Evolutionary conservation across 148 eudicot species (phyloP).

Genomic region (Fagopyrum esculentum): DNA sequence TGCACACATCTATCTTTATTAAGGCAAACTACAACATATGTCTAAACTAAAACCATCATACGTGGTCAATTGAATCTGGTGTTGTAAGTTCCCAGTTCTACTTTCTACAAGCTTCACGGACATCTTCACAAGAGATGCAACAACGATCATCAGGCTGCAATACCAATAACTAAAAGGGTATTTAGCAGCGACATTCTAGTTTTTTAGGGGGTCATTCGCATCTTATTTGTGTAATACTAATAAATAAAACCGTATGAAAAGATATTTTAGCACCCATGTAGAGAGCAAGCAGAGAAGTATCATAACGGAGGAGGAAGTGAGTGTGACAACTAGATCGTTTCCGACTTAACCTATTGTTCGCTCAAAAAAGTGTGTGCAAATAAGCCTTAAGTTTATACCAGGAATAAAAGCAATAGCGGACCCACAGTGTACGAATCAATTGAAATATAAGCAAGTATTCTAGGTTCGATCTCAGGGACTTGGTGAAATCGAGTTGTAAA

Average conservation of each 20-base stretch:
- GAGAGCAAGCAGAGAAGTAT: too few species aligned
- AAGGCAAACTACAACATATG: conserved; percentile 3
- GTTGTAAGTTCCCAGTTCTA: conserved; percentile 88
- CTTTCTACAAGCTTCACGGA: conserved; percentile 92
- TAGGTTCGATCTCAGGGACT: too few species aligned
- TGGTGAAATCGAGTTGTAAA: too few species aligned
- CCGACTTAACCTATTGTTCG: too few species aligned
- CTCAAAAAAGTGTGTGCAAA: too few species aligned
- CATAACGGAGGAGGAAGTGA: too few species aligned
- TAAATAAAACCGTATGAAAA: not conserved
- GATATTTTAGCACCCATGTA: not conserved
- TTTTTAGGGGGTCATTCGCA: not conserved
- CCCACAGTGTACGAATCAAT: too few species aligned
- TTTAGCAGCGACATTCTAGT: not conserved
- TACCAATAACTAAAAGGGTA: not conserved
- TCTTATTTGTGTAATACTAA: not conserved
- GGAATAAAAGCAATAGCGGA: too few species aligned
- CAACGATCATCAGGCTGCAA: conserved; percentile 79
- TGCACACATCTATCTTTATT: not conserved
- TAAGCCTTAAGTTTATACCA: too few species aligned
- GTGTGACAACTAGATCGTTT: too few species aligned
- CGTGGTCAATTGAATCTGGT: conserved; percentile 94
- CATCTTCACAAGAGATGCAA: conserved; percentile 90
- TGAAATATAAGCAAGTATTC: too few species aligned
- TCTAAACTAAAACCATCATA: conserved; percentile 17